These are phyloP conservation scores for Magnusiomyces paraingens DNA, from an alignment of 1,139 yeast species.

Conservation along the genomic window DNA sequence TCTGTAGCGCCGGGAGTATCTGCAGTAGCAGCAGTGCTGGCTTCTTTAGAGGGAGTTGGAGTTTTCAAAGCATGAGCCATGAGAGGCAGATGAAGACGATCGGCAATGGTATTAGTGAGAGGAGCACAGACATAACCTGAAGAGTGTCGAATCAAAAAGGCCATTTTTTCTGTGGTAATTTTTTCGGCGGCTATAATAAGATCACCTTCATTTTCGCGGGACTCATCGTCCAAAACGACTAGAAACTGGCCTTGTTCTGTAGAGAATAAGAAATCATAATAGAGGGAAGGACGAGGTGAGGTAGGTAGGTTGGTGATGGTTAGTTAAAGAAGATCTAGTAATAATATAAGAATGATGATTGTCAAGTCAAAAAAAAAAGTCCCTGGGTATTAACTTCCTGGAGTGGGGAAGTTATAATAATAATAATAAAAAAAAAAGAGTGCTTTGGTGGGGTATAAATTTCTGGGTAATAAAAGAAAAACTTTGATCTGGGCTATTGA, in stretches of 20 bases:
- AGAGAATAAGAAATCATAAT: background rate
- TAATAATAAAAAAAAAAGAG: background rate
- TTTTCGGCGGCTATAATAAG: constrained; percentile 84
- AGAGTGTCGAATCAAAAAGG: constrained; percentile 77
- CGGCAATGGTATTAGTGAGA: constrained; percentile 69
- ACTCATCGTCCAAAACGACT: constrained; percentile 92
- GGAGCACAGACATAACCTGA: constrained; percentile 96
- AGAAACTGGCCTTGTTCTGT: constrained; percentile 78
- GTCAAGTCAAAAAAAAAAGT: background rate
- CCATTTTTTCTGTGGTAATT: constrained; percentile 82
- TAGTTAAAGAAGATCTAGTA: background rate
- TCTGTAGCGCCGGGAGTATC: background rate
- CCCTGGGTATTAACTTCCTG: background rate
- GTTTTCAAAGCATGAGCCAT: constrained; percentile 44
- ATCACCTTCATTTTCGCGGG: constrained; percentile 97
- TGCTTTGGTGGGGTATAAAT: background rate
- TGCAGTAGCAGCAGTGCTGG: background rate
- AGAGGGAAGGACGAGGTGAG: background rate
- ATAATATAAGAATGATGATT: background rate
- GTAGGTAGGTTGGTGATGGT: background rate
- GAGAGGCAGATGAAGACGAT: constrained; percentile 67
- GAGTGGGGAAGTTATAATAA: background rate
- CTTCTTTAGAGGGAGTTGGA: constrained; percentile 21
- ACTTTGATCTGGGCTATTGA: background rate
- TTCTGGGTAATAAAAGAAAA: background rate